A percentile compares a stretch with the other conserved stretches of the same genome.
Evolutionary conservation across 306 rosid species (phyloP).

Genomic region (Lagenaria siceraria): DNA sequence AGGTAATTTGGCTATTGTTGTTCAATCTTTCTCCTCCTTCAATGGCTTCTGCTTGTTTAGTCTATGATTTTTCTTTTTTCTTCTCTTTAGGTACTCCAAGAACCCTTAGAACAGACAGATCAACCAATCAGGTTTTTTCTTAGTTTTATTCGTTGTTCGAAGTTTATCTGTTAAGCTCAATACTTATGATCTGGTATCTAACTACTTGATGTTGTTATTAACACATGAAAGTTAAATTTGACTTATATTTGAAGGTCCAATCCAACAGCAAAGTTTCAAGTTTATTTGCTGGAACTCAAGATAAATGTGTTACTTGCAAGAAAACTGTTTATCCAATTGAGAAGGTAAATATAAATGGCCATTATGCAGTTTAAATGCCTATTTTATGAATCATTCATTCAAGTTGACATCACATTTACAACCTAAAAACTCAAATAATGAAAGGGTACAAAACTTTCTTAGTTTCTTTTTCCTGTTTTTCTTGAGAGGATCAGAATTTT

Average conservation of each 20-base stretch:
- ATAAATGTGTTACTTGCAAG: constrained; percentile 77
- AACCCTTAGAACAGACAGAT: constrained; percentile 46
- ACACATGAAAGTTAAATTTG: background rate
- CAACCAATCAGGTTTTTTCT: constrained; percentile 50
- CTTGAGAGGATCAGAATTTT: background rate
- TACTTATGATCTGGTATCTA: background rate
- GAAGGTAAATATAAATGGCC: constrained; percentile 39
- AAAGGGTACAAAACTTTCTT: background rate
- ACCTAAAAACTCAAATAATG: background rate
- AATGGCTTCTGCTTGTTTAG: background rate
- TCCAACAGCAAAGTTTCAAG: constrained; percentile 56
- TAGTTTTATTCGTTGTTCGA: background rate
- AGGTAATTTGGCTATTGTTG: constrained; percentile 35
- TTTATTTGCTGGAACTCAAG: constrained; percentile 80
- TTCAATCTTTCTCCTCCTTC: background rate
- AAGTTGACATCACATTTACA: background rate
- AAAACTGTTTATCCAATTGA: constrained; percentile 89
- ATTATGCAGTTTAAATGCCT: background rate
- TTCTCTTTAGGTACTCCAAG: constrained; percentile 47
- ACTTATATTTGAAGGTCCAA: constrained; percentile 37
- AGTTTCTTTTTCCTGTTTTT: background rate
- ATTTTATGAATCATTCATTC: background rate
- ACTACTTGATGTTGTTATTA: background rate
- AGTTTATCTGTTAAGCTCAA: background rate
- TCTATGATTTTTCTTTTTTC: background rate